Conservation (phyloP, 148 eudicot species). For the Chenopodium berlandieri region DNA sequence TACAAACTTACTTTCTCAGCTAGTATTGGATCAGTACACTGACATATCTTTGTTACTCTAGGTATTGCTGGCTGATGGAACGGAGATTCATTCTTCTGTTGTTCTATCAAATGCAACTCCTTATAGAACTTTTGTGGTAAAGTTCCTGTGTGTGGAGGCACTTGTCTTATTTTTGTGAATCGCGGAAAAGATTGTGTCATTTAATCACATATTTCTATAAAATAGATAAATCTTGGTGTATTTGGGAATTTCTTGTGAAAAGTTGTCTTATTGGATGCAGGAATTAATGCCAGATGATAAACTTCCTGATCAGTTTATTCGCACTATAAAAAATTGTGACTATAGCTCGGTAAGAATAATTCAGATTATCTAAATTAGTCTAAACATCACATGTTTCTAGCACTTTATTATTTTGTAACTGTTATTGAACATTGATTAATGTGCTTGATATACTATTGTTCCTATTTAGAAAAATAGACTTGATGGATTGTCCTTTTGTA, state of each 20-base stretch:
- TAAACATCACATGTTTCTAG: neutral
- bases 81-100: slow-evolving; percentile 62
- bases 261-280: slow-evolving; percentile 39
- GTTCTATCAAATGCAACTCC: slow-evolving; percentile 95
- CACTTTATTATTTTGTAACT: neutral
- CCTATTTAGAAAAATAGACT: neutral
- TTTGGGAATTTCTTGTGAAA: neutral
- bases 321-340: slow-evolving; percentile 57
- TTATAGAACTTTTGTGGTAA: slow-evolving; percentile 85
- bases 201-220: neutral
- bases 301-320: slow-evolving; percentile 67
- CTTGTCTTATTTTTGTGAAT: neutral
- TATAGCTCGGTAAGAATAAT: slow-evolving; percentile 77
- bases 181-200: neutral
- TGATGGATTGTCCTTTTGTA: neutral
- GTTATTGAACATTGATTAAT: neutral
- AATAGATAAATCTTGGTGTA: neutral
- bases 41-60: slow-evolving; percentile 28
- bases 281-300: slow-evolving; percentile 65
- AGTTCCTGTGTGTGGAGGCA: slow-evolving; percentile 8
- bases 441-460: neutral
- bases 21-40: slow-evolving; percentile 6
- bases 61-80: slow-evolving; percentile 89
- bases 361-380: slow-evolving; percentile 10
- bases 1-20: neutral